A percentile compares a stretch with the other conserved stretches of the same genome.
Evolutionary conservation across 805 yeast species (phyloP).

Genomic region (Tetrapisispora taiwanensis): DNA sequence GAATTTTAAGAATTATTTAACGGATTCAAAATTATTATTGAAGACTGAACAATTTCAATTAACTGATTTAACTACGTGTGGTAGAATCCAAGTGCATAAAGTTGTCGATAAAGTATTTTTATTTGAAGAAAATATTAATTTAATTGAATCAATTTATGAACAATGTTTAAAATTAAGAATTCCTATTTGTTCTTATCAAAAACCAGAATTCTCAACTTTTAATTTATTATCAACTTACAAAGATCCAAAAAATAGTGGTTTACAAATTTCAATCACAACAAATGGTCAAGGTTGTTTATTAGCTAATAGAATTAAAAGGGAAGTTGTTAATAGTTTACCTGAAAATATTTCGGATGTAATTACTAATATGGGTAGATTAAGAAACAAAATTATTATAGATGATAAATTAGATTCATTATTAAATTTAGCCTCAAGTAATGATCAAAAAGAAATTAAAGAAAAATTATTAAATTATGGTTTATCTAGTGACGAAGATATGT

Average conservation of each 20-base stretch:
- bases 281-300: conserved; percentile 83
- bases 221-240: conserved; percentile 60
- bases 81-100: conserved; percentile 50
- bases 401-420: conserved; percentile 29
- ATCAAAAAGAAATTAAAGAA: not conserved
- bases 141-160: conserved; percentile 36
- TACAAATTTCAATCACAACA: conserved; percentile 78
- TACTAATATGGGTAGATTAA: conserved; percentile 54
- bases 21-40: conserved; percentile 23
- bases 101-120: conserved; percentile 75
- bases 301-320: conserved; percentile 72
- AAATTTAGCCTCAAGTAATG: not conserved
- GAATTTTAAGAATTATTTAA: conserved; percentile 16
- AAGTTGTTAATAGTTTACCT: conserved; percentile 56
- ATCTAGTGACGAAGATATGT: conserved; percentile 53
- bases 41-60: conserved; percentile 30
- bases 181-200: conserved; percentile 74
- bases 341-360: conserved; percentile 60
- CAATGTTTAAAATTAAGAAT: conserved; percentile 55
- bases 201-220: conserved; percentile 63
- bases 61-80: conserved; percentile 42
- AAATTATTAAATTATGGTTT: conserved; percentile 2
- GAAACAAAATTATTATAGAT: conserved; percentile 44
- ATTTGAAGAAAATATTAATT: conserved; percentile 16
- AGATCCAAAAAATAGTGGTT: conserved; percentile 46